phyloP scores from a whole-genome alignment of 78 protist genomes.

The Dictyostelium brefeldianum region DNA sequence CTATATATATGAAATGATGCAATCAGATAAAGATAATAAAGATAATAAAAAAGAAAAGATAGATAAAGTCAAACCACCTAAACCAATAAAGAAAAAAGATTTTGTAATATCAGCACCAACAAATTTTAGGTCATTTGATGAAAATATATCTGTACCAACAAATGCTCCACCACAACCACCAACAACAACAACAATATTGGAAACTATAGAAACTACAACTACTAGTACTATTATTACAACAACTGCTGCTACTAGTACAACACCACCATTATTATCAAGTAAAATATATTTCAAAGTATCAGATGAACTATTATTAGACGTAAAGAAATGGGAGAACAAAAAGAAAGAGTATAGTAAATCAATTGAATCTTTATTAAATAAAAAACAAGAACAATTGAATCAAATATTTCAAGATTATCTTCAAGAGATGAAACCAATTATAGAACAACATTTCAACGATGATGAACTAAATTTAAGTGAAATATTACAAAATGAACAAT shows the following conservation, averaged over 20 bases:
- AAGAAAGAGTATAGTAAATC: constrained; percentile 23
- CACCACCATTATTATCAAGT: constrained; percentile 16
- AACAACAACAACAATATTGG: background rate
- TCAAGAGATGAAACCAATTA: constrained; percentile 43
- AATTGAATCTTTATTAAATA: constrained; percentile 18
- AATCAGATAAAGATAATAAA: constrained; percentile 20
- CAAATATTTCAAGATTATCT: constrained; percentile 26
- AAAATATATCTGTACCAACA: background rate
- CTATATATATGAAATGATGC: background rate
- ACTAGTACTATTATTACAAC: background rate
- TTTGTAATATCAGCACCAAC: constrained; percentile 53
- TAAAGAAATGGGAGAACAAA: constrained; percentile 46
- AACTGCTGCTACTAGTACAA: background rate
- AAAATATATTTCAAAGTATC: constrained; percentile 60
- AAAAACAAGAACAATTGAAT: constrained; percentile 18
- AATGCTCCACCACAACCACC: background rate
- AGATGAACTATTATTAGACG: constrained; percentile 36
- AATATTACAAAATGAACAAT: constrained; percentile 10
- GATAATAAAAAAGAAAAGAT: constrained; percentile 7
- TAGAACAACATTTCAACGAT: constrained; percentile 16
- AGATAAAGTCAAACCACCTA: background rate
- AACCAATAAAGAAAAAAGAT: constrained; percentile 21
- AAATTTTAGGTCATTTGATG: constrained; percentile 27
- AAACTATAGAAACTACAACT: background rate
- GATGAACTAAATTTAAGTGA: constrained; percentile 9